Conservation (phyloP, 768 basidiomycete genomes). For the Leucosporidium scottii region DNA sequence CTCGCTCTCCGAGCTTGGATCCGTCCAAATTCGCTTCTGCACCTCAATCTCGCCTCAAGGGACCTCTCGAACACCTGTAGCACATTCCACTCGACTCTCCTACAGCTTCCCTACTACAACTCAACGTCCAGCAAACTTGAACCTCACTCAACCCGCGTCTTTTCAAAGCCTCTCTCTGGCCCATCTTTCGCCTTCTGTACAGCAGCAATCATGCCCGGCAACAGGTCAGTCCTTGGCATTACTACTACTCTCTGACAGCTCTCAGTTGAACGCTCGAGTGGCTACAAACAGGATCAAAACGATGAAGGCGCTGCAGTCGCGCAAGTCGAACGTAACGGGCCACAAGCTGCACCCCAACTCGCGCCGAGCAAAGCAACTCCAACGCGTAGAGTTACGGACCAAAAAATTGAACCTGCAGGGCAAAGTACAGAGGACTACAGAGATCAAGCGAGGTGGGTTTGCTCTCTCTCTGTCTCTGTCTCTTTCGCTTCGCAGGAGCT, state of each 20-base stretch:
- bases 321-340: slow-evolving; percentile 15
- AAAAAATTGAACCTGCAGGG: slow-evolving; percentile 24
- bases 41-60: too few species aligned
- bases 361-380: slow-evolving; percentile 32
- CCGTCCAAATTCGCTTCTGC: too few species aligned
- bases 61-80: too few species aligned
- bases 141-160: background rate
- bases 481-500: background rate
- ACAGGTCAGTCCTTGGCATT: background rate
- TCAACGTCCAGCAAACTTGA: too few species aligned
- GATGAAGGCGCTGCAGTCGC: slow-evolving; percentile 23
- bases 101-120: too few species aligned
- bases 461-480: too few species aligned
- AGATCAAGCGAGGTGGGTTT: slow-evolving; percentile 17
- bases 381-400: slow-evolving; percentile 28
- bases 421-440: slow-evolving; percentile 11
- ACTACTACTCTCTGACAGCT: background rate
- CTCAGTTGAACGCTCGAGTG: background rate
- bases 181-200: background rate
- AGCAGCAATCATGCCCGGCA: background rate
- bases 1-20: too few species aligned
- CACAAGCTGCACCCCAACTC: slow-evolving; percentile 32
- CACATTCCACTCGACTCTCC: too few species aligned
- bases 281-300: slow-evolving; percentile 30
- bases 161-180: background rate